A percentile compares a stretch with the other conserved stretches of the same genome.
These are phyloP conservation scores for Daucus carota DNA, from an alignment of 129 eudicot species.

Conservation along the genomic window DNA sequence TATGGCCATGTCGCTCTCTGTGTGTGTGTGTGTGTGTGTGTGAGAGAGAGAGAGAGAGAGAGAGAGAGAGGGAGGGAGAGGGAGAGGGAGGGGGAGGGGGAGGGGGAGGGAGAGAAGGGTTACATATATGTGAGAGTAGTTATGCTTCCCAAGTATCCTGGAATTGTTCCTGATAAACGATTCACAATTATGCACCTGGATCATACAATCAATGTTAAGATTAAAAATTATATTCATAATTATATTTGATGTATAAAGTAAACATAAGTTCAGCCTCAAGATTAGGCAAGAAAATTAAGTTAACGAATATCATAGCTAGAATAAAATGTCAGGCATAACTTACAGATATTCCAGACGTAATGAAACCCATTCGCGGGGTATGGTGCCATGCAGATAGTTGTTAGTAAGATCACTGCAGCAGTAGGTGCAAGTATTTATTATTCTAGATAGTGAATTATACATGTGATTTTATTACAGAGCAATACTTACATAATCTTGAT, in stretches of 20 bases:
- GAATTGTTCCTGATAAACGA: constrained; percentile 64
- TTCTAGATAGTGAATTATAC: not conserved
- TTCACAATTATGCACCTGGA: constrained; percentile 38
- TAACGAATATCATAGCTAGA: not conserved
- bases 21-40: too few species aligned
- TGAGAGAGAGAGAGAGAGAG: not conserved
- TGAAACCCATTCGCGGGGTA: constrained; percentile 65
- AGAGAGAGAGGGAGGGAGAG: not conserved
- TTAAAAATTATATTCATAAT: not conserved
- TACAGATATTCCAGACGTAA: not conserved
- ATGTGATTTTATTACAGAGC: not conserved
- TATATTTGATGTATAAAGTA: not conserved
- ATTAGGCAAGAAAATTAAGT: not conserved
- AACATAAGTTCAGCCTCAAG: not conserved
- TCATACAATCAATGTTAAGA: not conserved
- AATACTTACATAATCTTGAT: not conserved
- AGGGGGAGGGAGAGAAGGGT: not conserved
- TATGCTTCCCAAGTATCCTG: constrained; percentile 44
- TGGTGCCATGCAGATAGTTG: constrained; percentile 56
- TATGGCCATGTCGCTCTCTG: too few species aligned
- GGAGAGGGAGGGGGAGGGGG: constrained; percentile 7
- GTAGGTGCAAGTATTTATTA: not conserved
- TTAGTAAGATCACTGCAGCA: constrained; percentile 41
- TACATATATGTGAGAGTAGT: constrained; percentile 40
- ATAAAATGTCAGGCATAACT: not conserved